Evolutionary conservation across 2,329 filamentous ascomycete species (phyloP).

Genomic region (Cladosporium sp.): DNA sequence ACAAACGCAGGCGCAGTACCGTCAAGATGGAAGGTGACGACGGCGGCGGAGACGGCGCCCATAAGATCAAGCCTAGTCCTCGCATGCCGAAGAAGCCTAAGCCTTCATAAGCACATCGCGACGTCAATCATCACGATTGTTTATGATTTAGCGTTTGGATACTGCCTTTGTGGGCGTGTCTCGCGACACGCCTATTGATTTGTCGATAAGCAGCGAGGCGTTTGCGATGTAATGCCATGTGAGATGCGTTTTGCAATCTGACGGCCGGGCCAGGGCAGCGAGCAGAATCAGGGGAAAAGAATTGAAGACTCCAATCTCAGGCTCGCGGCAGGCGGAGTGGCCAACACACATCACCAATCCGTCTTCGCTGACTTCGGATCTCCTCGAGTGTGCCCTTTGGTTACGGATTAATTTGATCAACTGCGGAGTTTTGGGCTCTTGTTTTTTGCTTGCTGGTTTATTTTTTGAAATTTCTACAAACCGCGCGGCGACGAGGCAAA

Average conservation of each 20-base stretch:
- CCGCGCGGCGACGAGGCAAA: neutral
- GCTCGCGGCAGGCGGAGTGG: neutral
- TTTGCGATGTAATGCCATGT: constrained; percentile 2
- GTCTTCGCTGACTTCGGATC: neutral
- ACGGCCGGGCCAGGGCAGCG: neutral
- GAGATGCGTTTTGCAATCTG: neutral
- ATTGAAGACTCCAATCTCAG: neutral
- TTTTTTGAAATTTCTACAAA: neutral
- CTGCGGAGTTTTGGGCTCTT: neutral
- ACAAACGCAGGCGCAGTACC: constrained; percentile 61
- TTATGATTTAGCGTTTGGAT: constrained; percentile 2
- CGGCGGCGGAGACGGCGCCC: constrained; percentile 37
- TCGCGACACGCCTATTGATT: neutral
- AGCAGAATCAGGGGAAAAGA: neutral
- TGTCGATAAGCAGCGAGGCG: constrained; percentile 9
- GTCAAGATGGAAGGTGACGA: constrained; percentile 63
- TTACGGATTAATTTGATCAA: neutral
- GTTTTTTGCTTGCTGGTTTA: neutral
- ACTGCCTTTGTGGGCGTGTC: neutral
- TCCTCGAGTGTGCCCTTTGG: neutral
- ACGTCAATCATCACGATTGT: neutral
- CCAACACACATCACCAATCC: neutral
- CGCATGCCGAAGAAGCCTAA: constrained; percentile 44
- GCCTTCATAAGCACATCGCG: constrained; percentile 24
- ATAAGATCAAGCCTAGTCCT: constrained; percentile 55